phyloP scores from a whole-genome alignment of 2,329 filamentous ascomycete species.

The Tolypocladium tropicale region DNA sequence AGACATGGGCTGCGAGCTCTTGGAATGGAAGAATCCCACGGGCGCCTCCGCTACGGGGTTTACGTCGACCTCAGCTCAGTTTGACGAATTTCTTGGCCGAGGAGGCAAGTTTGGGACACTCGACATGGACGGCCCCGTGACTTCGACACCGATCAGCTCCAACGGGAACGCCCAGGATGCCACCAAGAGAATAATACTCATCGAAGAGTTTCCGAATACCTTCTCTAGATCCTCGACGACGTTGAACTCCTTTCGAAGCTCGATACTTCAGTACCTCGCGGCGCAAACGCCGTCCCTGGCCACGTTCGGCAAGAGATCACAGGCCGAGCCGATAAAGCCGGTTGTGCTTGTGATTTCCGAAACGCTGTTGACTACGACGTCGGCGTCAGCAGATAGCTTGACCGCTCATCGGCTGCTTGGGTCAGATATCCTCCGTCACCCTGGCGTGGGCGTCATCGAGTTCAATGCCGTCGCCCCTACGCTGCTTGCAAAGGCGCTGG shows the following conservation, averaged over 20 bases:
- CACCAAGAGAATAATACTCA: slow-evolving; percentile 50
- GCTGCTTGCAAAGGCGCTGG: slow-evolving; percentile 73
- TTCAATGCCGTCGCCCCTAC: slow-evolving; percentile 91
- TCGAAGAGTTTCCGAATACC: slow-evolving; percentile 77
- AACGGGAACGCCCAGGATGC: slow-evolving; percentile 8
- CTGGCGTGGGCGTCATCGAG: slow-evolving; percentile 69
- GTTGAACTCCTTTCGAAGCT: slow-evolving; percentile 61
- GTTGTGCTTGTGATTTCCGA: slow-evolving; percentile 89
- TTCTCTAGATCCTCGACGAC: slow-evolving; percentile 55
- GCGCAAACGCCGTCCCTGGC: slow-evolving; percentile 49
- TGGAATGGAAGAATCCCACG: slow-evolving; percentile 86
- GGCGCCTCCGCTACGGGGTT: slow-evolving; percentile 50
- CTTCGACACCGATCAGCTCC: slow-evolving; percentile 14
- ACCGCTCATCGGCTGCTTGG: slow-evolving; percentile 86
- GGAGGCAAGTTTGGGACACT: slow-evolving; percentile 72
- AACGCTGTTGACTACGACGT: slow-evolving; percentile 75
- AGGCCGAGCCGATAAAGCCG: slow-evolving; percentile 47
- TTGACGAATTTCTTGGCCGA: slow-evolving; percentile 82
- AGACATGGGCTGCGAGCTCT: slow-evolving; percentile 63
- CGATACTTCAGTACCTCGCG: slow-evolving; percentile 66
- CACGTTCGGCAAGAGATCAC: slow-evolving; percentile 30
- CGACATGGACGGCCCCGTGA: slow-evolving; percentile 28
- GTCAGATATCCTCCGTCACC: slow-evolving; percentile 73
- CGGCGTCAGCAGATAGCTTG: slow-evolving; percentile 79
- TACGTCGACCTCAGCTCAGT: slow-evolving; percentile 65